phyloP scores from a whole-genome alignment of 208 protist species.

The Perkinsela sp. region DNA sequence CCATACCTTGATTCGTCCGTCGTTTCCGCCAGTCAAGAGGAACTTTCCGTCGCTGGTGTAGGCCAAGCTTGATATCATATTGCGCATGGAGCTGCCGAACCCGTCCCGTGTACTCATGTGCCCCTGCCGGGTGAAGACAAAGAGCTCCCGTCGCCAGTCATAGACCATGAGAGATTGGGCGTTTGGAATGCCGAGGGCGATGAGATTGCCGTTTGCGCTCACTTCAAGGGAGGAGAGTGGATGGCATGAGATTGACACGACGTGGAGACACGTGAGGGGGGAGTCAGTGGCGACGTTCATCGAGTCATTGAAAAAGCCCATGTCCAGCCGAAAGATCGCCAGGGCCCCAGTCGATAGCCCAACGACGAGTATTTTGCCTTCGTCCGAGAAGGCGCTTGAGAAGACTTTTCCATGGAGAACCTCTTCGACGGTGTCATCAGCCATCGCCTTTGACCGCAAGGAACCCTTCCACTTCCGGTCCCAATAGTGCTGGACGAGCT shows the following conservation, averaged over 20 bases:
- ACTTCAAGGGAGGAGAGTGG: constrained; percentile 49
- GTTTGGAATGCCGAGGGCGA: constrained; percentile 56
- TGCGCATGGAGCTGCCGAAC: constrained; percentile 8
- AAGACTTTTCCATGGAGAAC: neutral
- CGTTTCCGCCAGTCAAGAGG: constrained; percentile 63
- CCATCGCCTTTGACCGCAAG: neutral
- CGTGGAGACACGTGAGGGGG: constrained; percentile 11
- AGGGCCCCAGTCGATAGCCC: constrained; percentile 67
- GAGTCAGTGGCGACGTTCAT: neutral
- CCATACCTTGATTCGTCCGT: constrained; percentile 77
- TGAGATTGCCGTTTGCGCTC: constrained; percentile 33
- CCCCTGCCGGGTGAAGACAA: constrained; percentile 66
- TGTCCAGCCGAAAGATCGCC: constrained; percentile 18
- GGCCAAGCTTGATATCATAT: constrained; percentile 51
- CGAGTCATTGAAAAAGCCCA: neutral
- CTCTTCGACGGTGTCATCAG: neutral
- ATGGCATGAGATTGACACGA: constrained; percentile 65
- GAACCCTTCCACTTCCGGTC: neutral
- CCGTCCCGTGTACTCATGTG: constrained; percentile 13
- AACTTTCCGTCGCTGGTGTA: constrained; percentile 50
- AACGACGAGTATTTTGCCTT: constrained; percentile 33
- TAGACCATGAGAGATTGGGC: constrained; percentile 70
- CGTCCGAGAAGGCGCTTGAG: neutral
- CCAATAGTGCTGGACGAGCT: neutral
- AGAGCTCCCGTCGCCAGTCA: constrained; percentile 68